Evolutionary conservation across 2,329 filamentous ascomycete species (phyloP), one percentile per base, ranked within the genome.

Genomic region (Sordariomycetes sp.): DNA sequence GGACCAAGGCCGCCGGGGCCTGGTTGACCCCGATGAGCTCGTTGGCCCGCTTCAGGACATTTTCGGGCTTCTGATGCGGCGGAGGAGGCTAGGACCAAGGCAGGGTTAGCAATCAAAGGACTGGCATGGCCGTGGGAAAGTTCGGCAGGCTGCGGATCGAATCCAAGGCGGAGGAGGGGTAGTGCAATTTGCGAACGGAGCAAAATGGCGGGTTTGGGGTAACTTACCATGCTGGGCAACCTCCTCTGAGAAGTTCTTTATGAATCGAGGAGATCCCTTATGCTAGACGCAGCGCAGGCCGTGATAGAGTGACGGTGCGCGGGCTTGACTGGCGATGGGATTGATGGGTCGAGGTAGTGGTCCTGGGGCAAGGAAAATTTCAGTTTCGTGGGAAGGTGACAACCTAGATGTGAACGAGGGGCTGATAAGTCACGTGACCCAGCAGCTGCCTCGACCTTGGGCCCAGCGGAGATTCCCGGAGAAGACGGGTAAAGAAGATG

Each of bases 1-100:
- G 85, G 68, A 86, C 90, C 71, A 99, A 80, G 70, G 94, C 94
- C 68, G 94, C 92, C 67, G 89, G 84, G 65, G 88, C 81, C 82
- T 99, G 94, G 72, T 89, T 87, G 69, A 99, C 94, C 70, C 90
- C 94, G 77, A 97, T 96, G 75, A 99, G 89, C 80, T 99, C 94
- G 75, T 97, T 87, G 62, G 94, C 94, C 74, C 94, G 86, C 84
- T 96, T 96, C 73, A 97, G 85, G 71, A 96, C 91, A 86, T 99
- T 99, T 80, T 99, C 94, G 69, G 94, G 94, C 76, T 95, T 95
- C 72, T 94, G 91, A 74, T 97, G 90, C 65, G 90, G 88, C 77
- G 91, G 91, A 72, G 94, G 94, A 79, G 94, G 90, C 94, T 92
- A 61, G 66, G 13, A 57, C 8, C n/a, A 51, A 6, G 10, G 17